Evolutionary conservation across 805 yeast genomes (phyloP), one percentile per base, ranked within the genome.

Genomic region (Candida mattraensis): DNA sequence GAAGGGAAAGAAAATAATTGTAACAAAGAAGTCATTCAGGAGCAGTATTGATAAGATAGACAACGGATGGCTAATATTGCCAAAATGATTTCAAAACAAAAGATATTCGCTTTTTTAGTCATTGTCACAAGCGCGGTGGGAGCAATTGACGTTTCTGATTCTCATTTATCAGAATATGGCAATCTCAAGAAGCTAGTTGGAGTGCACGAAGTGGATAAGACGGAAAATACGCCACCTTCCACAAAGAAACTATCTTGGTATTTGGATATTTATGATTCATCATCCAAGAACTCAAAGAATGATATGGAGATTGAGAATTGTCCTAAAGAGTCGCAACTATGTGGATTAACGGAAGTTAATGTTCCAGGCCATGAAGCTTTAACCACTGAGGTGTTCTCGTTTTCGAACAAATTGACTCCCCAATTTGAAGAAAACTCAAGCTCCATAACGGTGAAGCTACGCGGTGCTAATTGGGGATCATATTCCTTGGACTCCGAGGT

Each of bases 181-280:
- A 26, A 76, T 35, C 63, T 82, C 37, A 62, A 64, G 13, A 42
- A 62, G 12, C 63, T 82, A 31, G 67, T 69, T 32, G 83, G 83
- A 3, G 54, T 74, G 4, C 74, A 76, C 46, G 35, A 61, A 1
- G 61, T 66, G n/a, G 52, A 68, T 5, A 24, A 50, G 4, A 47
- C 66, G 12, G 63, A 59, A 20, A 72, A 70, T 28, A 86, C 96
- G 8, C 98, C 98, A 12, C 98, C 99, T 2, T 74, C 91, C 9
- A 62, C 59, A 20, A 76, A 84, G 2, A 70, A 65, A 32, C 60
- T 69, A 21, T 69, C 75, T 3, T 86, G 96, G 89, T 77, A 70
- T 51, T 45, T 89, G 23, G 83, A 87, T 33, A 66, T 87, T 7
- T 87, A 95, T 63, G 78, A 76, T 29, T 63, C 74, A 0, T 56